Evolutionary conservation across 352 stramenopile species (phyloP), one percentile per base, ranked within the genome.

Genomic region (Globisporangium nagaii): DNA sequence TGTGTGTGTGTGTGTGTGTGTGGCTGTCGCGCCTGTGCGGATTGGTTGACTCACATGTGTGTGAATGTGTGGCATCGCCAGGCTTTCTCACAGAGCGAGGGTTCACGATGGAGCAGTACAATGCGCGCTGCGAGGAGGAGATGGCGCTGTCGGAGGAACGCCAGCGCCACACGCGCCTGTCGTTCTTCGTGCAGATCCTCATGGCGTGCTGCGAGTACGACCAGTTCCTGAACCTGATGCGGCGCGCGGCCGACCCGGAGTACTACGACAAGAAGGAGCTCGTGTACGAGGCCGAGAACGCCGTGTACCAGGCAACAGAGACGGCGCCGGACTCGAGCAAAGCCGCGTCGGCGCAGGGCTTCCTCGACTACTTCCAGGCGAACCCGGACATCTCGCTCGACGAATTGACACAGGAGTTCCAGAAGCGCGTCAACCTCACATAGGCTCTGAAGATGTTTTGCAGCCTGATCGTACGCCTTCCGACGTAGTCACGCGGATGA

Each of bases 221-320:
- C 42, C 81, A 91, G 67, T 91, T 91, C 45, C 53, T 89, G n/a
- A 91, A 88, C 63, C 72, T 91, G 32, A 91, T 91, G 81, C 76
- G 77, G 42, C 81, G 81, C 35, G 76, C 80, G 24, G 81, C 75
- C 19, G 81, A 91, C 44, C 76, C 81, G 2, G 78, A 91, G 55
- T 91, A 88, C 59, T 86, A 88, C 58, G 75, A 86, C 56, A 91
- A 91, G 72, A 85, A 88, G 56, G 76, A 84, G 54, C 71, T 90
- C 48, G 71, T 82, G 62, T 73, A 77, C 56, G 66, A 87, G 32
- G 79, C 77, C 11, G 77, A 90, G 56, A 70, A 50, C 30, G 68
- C 87, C 43, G 60, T 90, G 24, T 76, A 80, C 56, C 66, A 84
- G 47, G 75, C 77, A 2, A 63, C 35, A 0, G 74, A 81, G 35